Base-by-base conservation (phyloP, 345 rosid species). In the Euphorbia peplus region DNA sequence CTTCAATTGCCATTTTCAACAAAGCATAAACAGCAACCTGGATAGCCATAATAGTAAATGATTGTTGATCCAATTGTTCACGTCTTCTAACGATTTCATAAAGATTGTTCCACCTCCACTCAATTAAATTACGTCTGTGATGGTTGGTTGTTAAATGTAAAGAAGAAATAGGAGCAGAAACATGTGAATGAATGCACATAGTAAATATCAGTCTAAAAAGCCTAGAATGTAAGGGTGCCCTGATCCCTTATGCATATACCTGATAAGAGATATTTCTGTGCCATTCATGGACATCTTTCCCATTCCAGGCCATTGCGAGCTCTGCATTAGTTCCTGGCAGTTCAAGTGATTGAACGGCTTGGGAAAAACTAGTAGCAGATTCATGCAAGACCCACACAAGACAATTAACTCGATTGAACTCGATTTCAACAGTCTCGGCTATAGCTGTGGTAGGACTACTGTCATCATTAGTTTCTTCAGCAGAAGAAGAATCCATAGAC, bases 281-380 rank as follows among this genome's bases (percentile, higher is more conserved):
- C 90, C 90, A 88, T 68, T 61, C 78, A 74, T 83, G 85, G 64
- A 86, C 85, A 74, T 88, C 90, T 75, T 81, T 84, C 74, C 93
- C 93, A 11, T 83, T 80, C 90, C 90, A 88, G 24, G 89, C 90
- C 86, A 79, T 81, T 51, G 86, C 83, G 76, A 88, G 83, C 76
- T 75, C 79, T 12, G 83, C 63, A 60, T 78, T 53, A 42, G 78
- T 84, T 74, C 85, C 85, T 48, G 72, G 60, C 74, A 81, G 66
- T 60, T 66, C 78, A 63, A 86, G 93, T 46, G 84, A 83, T 78
- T 83, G 76, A 57, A 78, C 81, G 0, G 83, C 78, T 62, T 53
- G 44, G 26, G 88, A 86, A 71, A 88, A 86, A 81, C 89, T 86
- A 55, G 70, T 41, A 18, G 93, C 87, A 26, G 90, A 74, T 80